Percentiles rank a stretch among this genome's conserved stretches.
Conservation (phyloP, 176 grass and related monocot species). For the Alopecurus myosuroides region DNA sequence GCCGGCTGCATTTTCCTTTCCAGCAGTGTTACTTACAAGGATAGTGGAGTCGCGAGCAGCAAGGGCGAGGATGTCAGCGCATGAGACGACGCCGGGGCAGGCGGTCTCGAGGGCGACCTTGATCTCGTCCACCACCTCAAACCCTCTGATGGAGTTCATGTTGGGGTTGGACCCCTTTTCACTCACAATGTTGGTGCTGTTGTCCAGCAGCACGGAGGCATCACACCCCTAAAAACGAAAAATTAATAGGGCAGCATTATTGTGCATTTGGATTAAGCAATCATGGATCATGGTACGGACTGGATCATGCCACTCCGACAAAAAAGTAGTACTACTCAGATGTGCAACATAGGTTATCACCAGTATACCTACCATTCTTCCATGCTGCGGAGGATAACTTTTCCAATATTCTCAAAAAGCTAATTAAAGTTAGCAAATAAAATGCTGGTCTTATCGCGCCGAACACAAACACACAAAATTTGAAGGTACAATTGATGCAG, state of each 20-base stretch:
- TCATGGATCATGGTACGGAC: slow-evolving; percentile 16
- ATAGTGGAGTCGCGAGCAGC: slow-evolving; percentile 55
- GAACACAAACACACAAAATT: too few species aligned
- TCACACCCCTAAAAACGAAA: slow-evolving; percentile 51
- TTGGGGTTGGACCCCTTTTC: slow-evolving; percentile 82
- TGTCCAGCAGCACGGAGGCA: slow-evolving; percentile 71
- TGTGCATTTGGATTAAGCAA: slow-evolving; percentile 22
- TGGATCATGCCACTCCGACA: slow-evolving; percentile 6
- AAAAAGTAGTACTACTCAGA: neutral
- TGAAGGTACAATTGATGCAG: neutral
- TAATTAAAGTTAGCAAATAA: neutral
- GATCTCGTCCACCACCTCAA: slow-evolving; percentile 75
- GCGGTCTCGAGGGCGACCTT: slow-evolving; percentile 52
- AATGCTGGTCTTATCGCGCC: neutral
- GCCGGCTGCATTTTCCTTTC: neutral
- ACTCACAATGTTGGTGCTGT: slow-evolving; percentile 56
- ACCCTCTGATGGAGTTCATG: slow-evolving; percentile 61
- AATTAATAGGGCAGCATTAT: neutral
- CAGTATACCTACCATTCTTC: neutral
- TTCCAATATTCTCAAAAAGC: neutral
- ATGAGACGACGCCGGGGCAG: slow-evolving; percentile 67
- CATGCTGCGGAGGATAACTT: neutral
- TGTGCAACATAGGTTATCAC: slow-evolving; percentile 14
- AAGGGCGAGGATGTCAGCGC: slow-evolving; percentile 64
- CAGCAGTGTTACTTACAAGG: slow-evolving; percentile 27